Evolutionary conservation across 2,329 filamentous ascomycete genomes (phyloP).

Genomic region (Hymenotorrendiella dingleyae): DNA sequence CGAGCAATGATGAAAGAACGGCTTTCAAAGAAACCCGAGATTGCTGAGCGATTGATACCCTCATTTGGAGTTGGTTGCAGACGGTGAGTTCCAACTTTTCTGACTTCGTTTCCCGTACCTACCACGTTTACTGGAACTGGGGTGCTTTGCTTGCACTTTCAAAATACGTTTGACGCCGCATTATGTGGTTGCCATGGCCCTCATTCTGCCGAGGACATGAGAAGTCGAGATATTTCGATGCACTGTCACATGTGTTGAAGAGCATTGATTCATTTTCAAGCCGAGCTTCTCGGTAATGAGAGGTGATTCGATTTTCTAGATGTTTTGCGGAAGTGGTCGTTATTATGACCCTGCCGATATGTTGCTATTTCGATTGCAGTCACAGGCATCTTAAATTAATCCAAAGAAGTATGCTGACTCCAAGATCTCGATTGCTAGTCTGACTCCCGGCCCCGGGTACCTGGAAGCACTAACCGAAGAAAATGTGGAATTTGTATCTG

Average conservation of each 20-base stretch:
- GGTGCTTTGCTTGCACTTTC: too few relatives aligned
- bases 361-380: neutral
- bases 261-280: too few relatives aligned
- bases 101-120: too few relatives aligned
- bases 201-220: too few relatives aligned
- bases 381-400: neutral
- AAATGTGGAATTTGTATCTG: constrained; percentile 35
- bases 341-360: neutral
- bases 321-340: neutral
- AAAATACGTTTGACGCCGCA: too few relatives aligned
- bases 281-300: too few relatives aligned
- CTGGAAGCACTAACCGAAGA: constrained; percentile 34
- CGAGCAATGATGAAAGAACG: constrained; percentile 35
- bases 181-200: too few relatives aligned
- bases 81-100: too few relatives aligned
- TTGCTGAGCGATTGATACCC: constrained; percentile 29
- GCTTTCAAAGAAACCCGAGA: constrained; percentile 37
- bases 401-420: neutral
- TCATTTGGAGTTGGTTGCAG: constrained; percentile 40
- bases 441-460: constrained; percentile 38
- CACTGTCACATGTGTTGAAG: too few relatives aligned
- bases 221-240: too few relatives aligned
- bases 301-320: too few relatives aligned
- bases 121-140: too few relatives aligned
- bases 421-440: constrained; percentile 13